A percentile compares a stretch with the other conserved stretches of the same genome.
Evolutionary conservation across 1,284 basidiomycete genomes (phyloP).

Genomic region (Fomitopsis palustris): DNA sequence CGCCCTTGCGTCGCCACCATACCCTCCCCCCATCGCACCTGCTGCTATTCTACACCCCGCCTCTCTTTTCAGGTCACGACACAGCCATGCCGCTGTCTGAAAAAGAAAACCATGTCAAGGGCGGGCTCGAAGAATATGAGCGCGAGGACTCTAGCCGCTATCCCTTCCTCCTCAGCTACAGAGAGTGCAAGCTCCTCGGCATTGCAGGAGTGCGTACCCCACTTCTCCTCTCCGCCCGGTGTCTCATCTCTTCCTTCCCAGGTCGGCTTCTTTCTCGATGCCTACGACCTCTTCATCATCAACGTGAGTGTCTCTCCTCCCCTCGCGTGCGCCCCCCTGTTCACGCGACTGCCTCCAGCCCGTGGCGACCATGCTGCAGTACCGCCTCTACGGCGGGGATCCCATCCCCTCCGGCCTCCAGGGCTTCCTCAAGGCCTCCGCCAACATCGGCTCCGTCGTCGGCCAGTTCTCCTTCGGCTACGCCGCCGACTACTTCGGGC

Average conservation of each 20-base stretch:
- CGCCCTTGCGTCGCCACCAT: neutral
- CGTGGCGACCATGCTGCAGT: conserved; percentile 74
- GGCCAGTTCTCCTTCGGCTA: conserved; percentile 74
- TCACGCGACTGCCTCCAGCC: conserved; percentile 38
- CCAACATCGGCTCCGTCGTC: conserved; percentile 73
- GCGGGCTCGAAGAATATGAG: conserved; percentile 45
- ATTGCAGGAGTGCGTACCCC: conserved; percentile 52
- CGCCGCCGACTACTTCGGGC: conserved; percentile 64
- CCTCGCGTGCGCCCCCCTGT: neutral
- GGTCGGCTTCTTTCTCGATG: conserved; percentile 72
- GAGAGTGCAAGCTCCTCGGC: conserved; percentile 54
- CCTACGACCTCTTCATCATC: conserved; percentile 78
- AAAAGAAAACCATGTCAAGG: conserved; percentile 11
- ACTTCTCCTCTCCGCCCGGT: conserved; percentile 1
- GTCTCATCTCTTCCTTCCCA: conserved; percentile 19
- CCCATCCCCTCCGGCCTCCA: conserved; percentile 54
- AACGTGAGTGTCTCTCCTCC: conserved; percentile 43
- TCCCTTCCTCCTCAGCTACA: conserved; percentile 41
- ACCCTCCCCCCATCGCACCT: neutral
- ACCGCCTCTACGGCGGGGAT: conserved; percentile 56
- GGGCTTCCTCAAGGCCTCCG: conserved; percentile 64
- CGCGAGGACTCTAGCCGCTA: conserved; percentile 37
- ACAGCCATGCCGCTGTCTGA: neutral
- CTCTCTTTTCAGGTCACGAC: neutral
- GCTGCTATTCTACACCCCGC: neutral